Percentiles rank a stretch among this genome's conserved stretches.
phyloP scores from a whole-genome alignment of 192 early-diverging fungal species.

The Coemansia sp. region DNA sequence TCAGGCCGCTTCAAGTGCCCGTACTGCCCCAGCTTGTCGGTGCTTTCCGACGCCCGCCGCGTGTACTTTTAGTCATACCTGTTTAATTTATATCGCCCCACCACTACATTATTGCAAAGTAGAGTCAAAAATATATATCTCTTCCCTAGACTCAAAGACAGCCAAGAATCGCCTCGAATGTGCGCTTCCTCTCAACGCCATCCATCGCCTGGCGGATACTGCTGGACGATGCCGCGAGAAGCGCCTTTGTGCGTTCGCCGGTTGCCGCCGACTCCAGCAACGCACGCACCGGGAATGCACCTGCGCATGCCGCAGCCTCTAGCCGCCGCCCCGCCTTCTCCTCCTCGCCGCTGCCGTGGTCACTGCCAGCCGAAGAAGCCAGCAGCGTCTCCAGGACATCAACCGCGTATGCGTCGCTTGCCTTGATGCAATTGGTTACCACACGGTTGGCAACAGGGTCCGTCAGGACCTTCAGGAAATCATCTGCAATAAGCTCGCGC shows the following conservation, averaged over 20 bases:
- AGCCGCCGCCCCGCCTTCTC: conserved; percentile 17
- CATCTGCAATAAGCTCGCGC: conserved; percentile 21
- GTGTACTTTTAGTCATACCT: conserved; percentile 15
- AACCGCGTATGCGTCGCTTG: conserved; percentile 33
- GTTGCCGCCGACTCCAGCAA: conserved; percentile 52
- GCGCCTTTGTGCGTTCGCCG: conserved; percentile 14
- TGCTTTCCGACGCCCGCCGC: conserved; percentile 60
- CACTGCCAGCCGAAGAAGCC: conserved; percentile 2
- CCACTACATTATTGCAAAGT: background rate
- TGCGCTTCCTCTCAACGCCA: conserved; percentile 19
- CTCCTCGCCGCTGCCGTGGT: too few relatives aligned
- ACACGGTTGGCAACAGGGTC: conserved; percentile 46
- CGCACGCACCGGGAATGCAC: conserved; percentile 53
- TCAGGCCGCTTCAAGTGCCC: conserved; percentile 90
- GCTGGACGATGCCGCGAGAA: conserved; percentile 19
- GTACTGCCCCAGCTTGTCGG: conserved; percentile 91
- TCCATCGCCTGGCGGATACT: conserved; percentile 17
- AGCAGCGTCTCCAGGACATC: conserved; percentile 41
- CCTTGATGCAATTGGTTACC: conserved; percentile 42
- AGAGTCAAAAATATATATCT: too few relatives aligned
- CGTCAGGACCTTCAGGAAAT: conserved; percentile 32
- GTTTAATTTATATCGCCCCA: background rate
- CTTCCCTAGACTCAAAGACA: conserved; percentile 3
- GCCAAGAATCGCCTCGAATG: conserved; percentile 23
- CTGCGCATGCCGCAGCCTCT: conserved; percentile 30